Conservation (phyloP, 2,329 filamentous ascomycete genomes). For the Colletotrichum godetiae region DNA sequence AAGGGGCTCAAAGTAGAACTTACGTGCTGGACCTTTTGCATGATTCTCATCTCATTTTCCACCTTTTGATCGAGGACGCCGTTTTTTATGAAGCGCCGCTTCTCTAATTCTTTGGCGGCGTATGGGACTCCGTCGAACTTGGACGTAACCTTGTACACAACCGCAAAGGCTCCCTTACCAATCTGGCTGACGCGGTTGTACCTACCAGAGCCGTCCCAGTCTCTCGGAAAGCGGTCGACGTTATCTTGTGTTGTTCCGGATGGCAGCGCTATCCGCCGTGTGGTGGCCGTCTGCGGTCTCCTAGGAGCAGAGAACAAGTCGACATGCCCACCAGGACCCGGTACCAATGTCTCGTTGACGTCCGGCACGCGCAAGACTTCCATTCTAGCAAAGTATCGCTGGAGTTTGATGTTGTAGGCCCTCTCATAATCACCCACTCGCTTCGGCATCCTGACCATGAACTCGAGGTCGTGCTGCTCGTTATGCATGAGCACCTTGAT, state of each 20-base stretch:
- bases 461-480: constrained; percentile 72
- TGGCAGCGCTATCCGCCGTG: constrained; percentile 35
- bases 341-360: constrained; percentile 57
- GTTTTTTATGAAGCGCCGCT: constrained; percentile 92
- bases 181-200: constrained; percentile 88
- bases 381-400: constrained; percentile 68
- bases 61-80: constrained; percentile 90
- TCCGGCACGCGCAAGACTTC: constrained; percentile 43
- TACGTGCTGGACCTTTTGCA: constrained; percentile 86
- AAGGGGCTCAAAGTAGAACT: constrained; percentile 47
- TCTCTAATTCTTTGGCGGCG: constrained; percentile 95
- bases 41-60: constrained; percentile 97
- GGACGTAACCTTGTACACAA: constrained; percentile 89
- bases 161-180: constrained; percentile 94
- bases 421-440: constrained; percentile 74
- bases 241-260: constrained; percentile 45
- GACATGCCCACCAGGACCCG: constrained; percentile 60
- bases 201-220: constrained; percentile 84
- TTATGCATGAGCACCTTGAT: constrained; percentile 75
- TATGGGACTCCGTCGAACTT: constrained; percentile 86
- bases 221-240: constrained; percentile 59
- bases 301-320: constrained; percentile 43
- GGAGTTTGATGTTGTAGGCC: constrained; percentile 76
- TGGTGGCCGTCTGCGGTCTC: constrained; percentile 21
- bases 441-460: constrained; percentile 86